phyloP scores from a whole-genome alignment of 1,284 basidiomycete genomes.

The Cronartium quercuum region DNA sequence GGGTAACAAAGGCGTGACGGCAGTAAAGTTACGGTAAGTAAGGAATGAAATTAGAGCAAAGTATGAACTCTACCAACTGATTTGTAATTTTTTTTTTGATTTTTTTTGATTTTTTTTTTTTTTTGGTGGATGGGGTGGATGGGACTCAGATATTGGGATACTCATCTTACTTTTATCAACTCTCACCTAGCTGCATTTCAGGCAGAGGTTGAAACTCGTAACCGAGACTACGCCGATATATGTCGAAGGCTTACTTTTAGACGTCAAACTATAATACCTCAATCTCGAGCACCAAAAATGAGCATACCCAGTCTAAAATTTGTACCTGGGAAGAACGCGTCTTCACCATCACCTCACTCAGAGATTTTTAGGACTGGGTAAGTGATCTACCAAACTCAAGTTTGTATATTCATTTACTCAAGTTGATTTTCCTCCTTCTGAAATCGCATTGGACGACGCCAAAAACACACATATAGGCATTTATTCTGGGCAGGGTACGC shows the following conservation, averaged over 20 bases:
- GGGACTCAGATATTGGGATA: conserved; percentile 13
- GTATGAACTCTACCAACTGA: no score
- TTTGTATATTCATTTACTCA: not conserved
- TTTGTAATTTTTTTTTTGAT: no score
- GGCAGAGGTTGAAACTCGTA: conserved; percentile 19
- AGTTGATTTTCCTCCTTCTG: not conserved
- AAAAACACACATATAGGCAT: not conserved
- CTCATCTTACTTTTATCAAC: conserved; percentile 27
- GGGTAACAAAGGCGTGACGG: conserved; percentile 30
- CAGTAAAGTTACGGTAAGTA: conserved; percentile 15
- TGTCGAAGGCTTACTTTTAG: conserved; percentile 27
- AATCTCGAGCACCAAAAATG: conserved; percentile 4
- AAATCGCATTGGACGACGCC: not conserved
- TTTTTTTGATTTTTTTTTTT: not conserved
- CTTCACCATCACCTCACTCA: conserved; percentile 2
- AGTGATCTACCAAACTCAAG: not conserved
- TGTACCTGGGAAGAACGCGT: not conserved
- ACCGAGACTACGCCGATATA: conserved; percentile 27
- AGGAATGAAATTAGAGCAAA: no score
- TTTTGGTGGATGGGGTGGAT: not conserved
- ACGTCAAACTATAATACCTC: not conserved
- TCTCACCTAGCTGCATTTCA: conserved; percentile 31
- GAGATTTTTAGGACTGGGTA: conserved; percentile 28
- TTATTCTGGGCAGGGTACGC: conserved; percentile 28
- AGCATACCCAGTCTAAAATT: not conserved